These are phyloP conservation scores for Trichoderma gamsii DNA, from an alignment of 495 filamentous ascomycete species.

Conservation along the genomic window DNA sequence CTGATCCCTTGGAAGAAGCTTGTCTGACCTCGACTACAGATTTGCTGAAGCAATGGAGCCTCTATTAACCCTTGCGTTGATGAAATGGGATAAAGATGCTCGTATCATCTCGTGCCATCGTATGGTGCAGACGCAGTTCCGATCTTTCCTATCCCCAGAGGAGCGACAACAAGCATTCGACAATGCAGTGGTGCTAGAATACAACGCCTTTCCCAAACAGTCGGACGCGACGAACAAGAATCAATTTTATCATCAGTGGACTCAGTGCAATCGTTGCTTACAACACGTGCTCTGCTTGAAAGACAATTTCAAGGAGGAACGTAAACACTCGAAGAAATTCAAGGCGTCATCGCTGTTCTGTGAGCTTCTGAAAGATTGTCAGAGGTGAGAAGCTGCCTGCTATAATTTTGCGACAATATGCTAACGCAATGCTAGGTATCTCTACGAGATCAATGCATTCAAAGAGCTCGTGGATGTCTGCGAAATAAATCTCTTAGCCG, in stretches of 20 bases:
- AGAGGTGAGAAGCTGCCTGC: neutral
- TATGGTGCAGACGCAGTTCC: conserved; percentile 5
- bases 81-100: neutral
- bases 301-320: neutral
- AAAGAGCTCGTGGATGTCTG: neutral
- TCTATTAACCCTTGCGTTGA: neutral
- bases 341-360: neutral
- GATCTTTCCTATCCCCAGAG: conserved; percentile 2
- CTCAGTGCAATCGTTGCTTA: neutral
- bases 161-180: conserved; percentile 8
- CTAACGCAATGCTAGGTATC: neutral
- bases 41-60: neutral
- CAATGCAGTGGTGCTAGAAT: neutral
- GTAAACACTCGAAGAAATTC: neutral
- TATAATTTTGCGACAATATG: neutral
- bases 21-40: conserved; percentile 4
- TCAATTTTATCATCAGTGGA: neutral
- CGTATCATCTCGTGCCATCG: neutral
- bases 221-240: neutral
- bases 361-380: neutral
- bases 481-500: neutral
- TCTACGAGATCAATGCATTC: conserved; percentile 1
- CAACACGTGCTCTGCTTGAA: conserved; percentile 1
- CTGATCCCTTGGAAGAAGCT: neutral
- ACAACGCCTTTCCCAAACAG: neutral